phyloP scores from a whole-genome alignment of 2,329 filamentous ascomycete genomes.

The Pezicula radicicola region DNA sequence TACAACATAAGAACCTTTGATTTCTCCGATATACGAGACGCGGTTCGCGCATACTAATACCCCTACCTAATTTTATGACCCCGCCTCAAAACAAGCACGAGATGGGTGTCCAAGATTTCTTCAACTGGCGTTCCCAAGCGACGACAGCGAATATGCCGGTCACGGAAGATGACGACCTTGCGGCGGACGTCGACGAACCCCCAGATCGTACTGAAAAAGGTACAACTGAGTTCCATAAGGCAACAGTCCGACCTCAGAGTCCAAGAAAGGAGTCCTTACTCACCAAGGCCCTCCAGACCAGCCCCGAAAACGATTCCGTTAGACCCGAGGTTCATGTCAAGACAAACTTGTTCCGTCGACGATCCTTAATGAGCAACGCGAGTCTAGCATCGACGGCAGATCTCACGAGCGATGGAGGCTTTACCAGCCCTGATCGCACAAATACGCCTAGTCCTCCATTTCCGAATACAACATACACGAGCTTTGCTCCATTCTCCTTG shows the following conservation, averaged over 20 bases:
- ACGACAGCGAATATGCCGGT: conserved; percentile 22
- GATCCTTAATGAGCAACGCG: conserved; percentile 71
- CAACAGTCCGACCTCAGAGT: conserved; percentile 40
- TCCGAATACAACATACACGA: conserved; percentile 50
- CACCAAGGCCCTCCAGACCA: conserved; percentile 75
- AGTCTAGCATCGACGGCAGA: conserved; percentile 84
- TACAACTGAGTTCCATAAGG: conserved; percentile 27
- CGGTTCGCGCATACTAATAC: not conserved
- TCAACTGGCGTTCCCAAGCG: conserved; percentile 44
- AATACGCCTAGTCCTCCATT: conserved; percentile 87
- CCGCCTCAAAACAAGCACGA: conserved; percentile 10
- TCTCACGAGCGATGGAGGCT: conserved; percentile 88
- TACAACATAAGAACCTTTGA: too few relatives aligned
- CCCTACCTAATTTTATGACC: conserved; percentile 7
- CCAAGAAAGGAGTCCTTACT: conserved; percentile 76
- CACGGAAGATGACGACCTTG: conserved; percentile 58
- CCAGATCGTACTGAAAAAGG: conserved; percentile 53
- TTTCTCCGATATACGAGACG: not conserved
- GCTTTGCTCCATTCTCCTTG: conserved; percentile 26
- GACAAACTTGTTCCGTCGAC: conserved; percentile 33
- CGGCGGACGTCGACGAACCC: conserved; percentile 82
- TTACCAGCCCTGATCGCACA: conserved; percentile 85
- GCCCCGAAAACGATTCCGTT: conserved; percentile 54
- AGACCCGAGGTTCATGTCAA: conserved; percentile 34
- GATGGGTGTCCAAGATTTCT: conserved; percentile 32